Evolutionary conservation across 495 filamentous ascomycete genomes (phyloP), one percentile per base, ranked within the genome.

Genomic region (Talaromyces nanjingensis): DNA sequence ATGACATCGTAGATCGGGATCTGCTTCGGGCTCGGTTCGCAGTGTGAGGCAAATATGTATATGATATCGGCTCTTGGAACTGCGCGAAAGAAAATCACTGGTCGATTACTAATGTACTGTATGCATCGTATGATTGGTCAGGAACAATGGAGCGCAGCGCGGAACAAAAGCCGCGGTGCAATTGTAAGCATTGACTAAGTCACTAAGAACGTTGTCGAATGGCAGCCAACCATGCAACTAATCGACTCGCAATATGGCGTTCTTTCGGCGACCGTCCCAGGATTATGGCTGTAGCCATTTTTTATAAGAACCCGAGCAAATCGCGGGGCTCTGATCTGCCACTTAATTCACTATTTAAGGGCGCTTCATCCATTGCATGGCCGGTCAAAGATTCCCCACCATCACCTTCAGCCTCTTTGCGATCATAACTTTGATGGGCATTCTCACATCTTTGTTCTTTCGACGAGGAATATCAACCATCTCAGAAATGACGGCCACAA

Each of bases 1-100:
- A 75, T 52, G 70, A 81, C 9, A 77, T 81, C 65, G 56, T 76
- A 3, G 64, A 76, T 39, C 67, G 67, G 7, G 73, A 78, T 64
- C 37, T 61, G 24, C 33, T 61, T 29, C 34, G 42, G 33, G 37
- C 59, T 47, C 59, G 59, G 20, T 61, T 61, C 18, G 42, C 42
- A 18, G 59, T 61, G 33, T 61, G 52, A 55, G 16, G n/a, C 49
- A 20, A 53, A 25, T 53, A 25, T 24, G 22, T 53, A 9, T 53
- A 24, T 53, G 47, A 53, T 8, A 53, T 53, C 49, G 22, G 37
- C 37, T 42, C 37, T 42, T 42, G 9, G 12, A 42, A 42, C 0
- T 37, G 37, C 37, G 14, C 14, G 37, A 53, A 53, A 53, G 49
- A 24, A 14, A 24, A 53, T 53, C 22, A 3, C 18, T 24, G 6